Base-by-base conservation (phyloP, 1,284 basidiomycete genomes). In the Sporisorium sorghi region DNA sequence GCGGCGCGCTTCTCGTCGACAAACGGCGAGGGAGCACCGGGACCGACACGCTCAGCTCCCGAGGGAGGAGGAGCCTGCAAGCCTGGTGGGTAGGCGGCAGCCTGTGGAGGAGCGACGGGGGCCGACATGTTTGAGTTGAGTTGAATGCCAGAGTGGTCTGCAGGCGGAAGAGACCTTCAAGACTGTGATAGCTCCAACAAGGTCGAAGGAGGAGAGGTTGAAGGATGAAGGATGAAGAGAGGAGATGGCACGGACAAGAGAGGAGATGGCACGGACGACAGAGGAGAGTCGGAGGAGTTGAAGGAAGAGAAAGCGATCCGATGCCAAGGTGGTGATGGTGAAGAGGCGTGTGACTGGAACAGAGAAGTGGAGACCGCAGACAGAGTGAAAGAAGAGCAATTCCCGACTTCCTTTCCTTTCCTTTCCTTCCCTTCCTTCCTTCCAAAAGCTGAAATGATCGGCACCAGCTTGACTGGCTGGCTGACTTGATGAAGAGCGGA, bases 1-100 rank as follows among this genome's bases (percentile, higher is more conserved):
- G 63, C 60, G 12, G 63, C 53, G 26, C 64, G 62, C 64, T 75
- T 74, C 60, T 74, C 72, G 37, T 74, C 72, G 33, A 74, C 24
- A 26, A 74, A 74, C 2, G 72, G 72, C 17, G 63, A 70, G 12
- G 61, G 55, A 14, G 67, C 54, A 28, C 64, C 64, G 44, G 64
- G 50, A 26, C 73, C 68, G 26, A 75, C 48, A 37, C 51, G 68
- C 56, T 75, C 73, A 9, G 68, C 68, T 32, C 73, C 73, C 24
- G 73, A 75, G 21, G 67, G 60, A 49, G 68, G 64, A 37, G 73
- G 68, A 32, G 61, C 44, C 42, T 67, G 73, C 15, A 52, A 48
- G n/a, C 73, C 68, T 53, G 71, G 50, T 60, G 71, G 71, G 32
- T 73, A 73, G 61, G 47, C 60, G 17, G 71, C 58, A 6, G 71